Base-by-base conservation (phyloP, 805 yeast genomes). In the Pichia paraexigua region DNA sequence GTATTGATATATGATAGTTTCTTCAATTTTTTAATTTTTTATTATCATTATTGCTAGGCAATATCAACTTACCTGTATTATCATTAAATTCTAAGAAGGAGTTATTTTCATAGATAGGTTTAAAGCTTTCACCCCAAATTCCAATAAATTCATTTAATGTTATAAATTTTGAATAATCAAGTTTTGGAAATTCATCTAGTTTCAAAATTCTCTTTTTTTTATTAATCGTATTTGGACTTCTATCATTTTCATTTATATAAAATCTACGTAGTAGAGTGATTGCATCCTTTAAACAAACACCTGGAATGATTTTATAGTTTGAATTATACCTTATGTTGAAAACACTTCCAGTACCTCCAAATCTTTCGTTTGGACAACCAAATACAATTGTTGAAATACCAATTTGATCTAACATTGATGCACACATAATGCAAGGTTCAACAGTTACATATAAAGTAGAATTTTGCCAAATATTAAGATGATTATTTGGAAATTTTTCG, bases 391-490 rank as follows among this genome's bases (percentile, higher is more conserved):
- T 71, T 30, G 79, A 68, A 12, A 94, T 80, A 1, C 85, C 84
- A 45, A 91, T 65, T 59, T 94, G 99, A 53, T 91, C 76, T 41
- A 94, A 68, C 2, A 96, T 90, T 41, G 94, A 82, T 0, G 97
- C 98, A 71, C 99, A 94, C 99, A 94, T 94, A 9, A 94, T 85
- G 64, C 99, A 94, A 0, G 99, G 99, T 67, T 94, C 99, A 0
- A 94, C 97, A 0, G 98, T 90, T 25, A 94, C 99, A 65, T 90
- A 92, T 9, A 94, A 72, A 30, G 80, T 82, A 3, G 87, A 73
- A 25, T 82, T 77, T 40, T 66, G 60, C 59, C 88, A 79, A 11
- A 78, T 64, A 1, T 63, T 55, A 24, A 60, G 56, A 13, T 57
- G 65, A 1, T 46, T 43, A 0, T 57, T 55, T 5, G 71, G 63